These are phyloP conservation scores for Pholiota molesta DNA, from an alignment of 768 basidiomycete species.

Conservation along the genomic window DNA sequence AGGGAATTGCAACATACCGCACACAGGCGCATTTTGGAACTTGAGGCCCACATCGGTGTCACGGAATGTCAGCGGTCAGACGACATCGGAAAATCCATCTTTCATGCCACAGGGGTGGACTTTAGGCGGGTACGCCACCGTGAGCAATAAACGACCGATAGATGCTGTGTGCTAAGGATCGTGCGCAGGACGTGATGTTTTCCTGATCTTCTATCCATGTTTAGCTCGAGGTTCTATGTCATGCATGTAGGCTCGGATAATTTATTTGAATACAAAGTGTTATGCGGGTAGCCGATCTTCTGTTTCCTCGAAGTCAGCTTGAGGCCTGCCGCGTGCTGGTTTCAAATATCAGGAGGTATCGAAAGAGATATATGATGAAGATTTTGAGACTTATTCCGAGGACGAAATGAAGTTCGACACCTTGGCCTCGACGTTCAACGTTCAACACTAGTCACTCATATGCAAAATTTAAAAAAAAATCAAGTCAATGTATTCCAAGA, in stretches of 20 bases:
- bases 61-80: neutral
- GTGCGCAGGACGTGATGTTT: neutral
- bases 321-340: neutral
- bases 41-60: neutral
- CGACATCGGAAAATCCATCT: neutral
- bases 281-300: neutral
- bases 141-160: neutral
- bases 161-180: neutral
- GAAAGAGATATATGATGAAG: too few relatives aligned
- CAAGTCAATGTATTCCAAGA: too few relatives aligned
- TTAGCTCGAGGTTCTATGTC: neutral
- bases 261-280: neutral
- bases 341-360: neutral
- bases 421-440: too few relatives aligned
- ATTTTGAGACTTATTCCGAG: too few relatives aligned
- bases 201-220: neutral
- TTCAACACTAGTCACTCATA: too few relatives aligned
- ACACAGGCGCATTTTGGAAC: neutral
- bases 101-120: neutral
- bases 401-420: too few relatives aligned
- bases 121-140: neutral
- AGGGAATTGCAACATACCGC: neutral
- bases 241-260: neutral
- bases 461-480: too few relatives aligned
- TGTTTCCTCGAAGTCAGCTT: neutral